Conservation (phyloP, 768 basidiomycete genomes). For the Amanita molliuscula region DNA sequence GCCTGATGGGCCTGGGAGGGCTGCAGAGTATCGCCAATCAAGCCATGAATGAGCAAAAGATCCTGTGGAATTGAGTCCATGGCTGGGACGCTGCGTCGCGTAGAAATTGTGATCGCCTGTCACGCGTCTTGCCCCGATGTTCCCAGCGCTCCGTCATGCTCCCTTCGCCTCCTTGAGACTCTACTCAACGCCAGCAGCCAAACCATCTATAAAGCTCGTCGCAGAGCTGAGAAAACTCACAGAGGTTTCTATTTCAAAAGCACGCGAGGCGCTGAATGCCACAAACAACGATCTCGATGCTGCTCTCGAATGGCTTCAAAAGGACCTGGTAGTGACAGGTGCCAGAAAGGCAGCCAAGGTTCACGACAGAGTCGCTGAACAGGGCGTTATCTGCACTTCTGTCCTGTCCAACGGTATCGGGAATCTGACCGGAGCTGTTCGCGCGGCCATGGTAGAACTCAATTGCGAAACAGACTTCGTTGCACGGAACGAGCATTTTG, state of each 20-base stretch:
- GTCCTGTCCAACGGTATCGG: conserved; percentile 57
- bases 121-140: not conserved
- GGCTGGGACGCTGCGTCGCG: not conserved
- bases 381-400: conserved; percentile 75
- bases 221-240: conserved; percentile 77
- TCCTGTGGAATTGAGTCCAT: conserved; percentile 58
- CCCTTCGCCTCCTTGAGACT: conserved; percentile 17
- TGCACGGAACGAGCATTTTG: conserved; percentile 75
- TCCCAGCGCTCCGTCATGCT: conserved; percentile 10
- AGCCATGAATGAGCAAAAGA: conserved; percentile 59
- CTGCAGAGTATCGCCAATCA: conserved; percentile 31
- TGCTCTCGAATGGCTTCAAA: conserved; percentile 75
- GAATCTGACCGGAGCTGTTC: conserved; percentile 35
- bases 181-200: conserved; percentile 45
- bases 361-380: conserved; percentile 56
- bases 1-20: conserved; percentile 5
- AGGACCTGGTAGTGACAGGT: conserved; percentile 62
- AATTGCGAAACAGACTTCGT: conserved; percentile 99
- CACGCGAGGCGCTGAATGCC: conserved; percentile 74
- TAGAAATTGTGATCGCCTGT: conserved; percentile 11
- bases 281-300: conserved; percentile 62
- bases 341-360: conserved; percentile 80
- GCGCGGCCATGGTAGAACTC: conserved; percentile 84
- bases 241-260: conserved; percentile 78
- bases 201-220: conserved; percentile 67